phyloP scores from a whole-genome alignment of 768 basidiomycete species.

The Vishniacozyma victoriae region DNA sequence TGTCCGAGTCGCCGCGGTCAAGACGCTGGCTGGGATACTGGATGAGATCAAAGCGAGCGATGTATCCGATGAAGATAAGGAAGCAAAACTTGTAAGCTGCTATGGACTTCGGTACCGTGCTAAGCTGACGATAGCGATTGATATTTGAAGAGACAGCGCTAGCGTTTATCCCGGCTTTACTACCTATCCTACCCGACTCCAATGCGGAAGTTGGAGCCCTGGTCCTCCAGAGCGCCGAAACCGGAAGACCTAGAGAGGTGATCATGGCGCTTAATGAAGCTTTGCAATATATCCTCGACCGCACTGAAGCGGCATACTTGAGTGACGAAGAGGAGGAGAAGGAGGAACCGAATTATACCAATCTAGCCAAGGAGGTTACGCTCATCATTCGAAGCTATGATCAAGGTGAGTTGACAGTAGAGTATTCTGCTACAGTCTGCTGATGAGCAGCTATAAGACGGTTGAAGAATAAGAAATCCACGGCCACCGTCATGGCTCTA shows the following conservation, averaged over 20 bases:
- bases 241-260: conserved; percentile 14
- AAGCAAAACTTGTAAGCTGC: too few relatives aligned
- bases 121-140: too few relatives aligned
- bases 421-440: too few relatives aligned
- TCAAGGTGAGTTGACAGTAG: too few relatives aligned
- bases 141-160: conserved; percentile 17
- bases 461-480: neutral
- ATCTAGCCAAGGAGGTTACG: neutral
- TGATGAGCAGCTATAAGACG: too few relatives aligned
- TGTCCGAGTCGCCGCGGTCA: neutral
- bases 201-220: neutral
- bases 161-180: conserved; percentile 15
- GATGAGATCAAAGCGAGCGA: too few relatives aligned
- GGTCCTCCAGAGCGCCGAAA: neutral
- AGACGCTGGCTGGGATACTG: neutral
- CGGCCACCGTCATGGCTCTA: neutral
- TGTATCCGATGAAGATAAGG: too few relatives aligned
- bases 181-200: conserved; percentile 3
- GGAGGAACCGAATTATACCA: conserved; percentile 2
- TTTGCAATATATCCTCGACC: conserved; percentile 14
- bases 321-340: conserved; percentile 19
- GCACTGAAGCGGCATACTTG: conserved; percentile 14
- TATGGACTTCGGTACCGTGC: too few relatives aligned
- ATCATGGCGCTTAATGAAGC: conserved; percentile 20
- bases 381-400: too few relatives aligned